Evolutionary conservation across 345 rosid genomes (phyloP), one percentile per base, ranked within the genome.

Genomic region (Acer negundo): DNA sequence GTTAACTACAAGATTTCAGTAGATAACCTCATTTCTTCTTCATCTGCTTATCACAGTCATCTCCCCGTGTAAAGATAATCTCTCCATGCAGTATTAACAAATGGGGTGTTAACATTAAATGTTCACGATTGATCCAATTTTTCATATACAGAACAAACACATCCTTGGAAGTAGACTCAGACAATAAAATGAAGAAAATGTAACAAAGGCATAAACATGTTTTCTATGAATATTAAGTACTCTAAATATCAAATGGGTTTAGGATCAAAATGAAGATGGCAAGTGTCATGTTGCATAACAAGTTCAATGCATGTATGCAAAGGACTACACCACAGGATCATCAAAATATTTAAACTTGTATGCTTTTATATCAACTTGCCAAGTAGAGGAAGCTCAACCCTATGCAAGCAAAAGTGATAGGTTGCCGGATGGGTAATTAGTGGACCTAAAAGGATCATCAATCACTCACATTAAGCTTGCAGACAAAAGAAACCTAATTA

Each of bases 71-170:
- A 10, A 59, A 59, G 26, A 59, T n/a, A 59, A 59, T 20, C 63
- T 59, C 63, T 6, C 63, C 65, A 56, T 56, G 23, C 23, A 16
- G 26, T 59, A 59, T 19, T n/a, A 10, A 67, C 3, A 67, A 5
- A 42, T n/a, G 61, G n/a, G 28, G 46, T 11, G 12, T n/a, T 31
- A 46, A 47, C 20, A 12, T 40, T 59, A 17, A 42, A 42, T 61
- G 67, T 59, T 65, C 35, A 22, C 20, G n/a, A 22, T 20, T 22
- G 62, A 59, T 73, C n/a, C 38, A 7, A 7, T 56, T 11, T 11
- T 56, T 72, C 35, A 70, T 9, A 31, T 28, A 44, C 58, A 53
- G 58, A 53, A 70, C 42, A 70, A 51, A 51, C 42, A 72, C 51
- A n/a, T 72, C 53, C 7, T 38, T 31, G 20, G 61, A 15, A 20